phyloP scores from a whole-genome alignment of 2,329 filamentous ascomycete species.

The Arthrobotrys pseudoclavata region DNA sequence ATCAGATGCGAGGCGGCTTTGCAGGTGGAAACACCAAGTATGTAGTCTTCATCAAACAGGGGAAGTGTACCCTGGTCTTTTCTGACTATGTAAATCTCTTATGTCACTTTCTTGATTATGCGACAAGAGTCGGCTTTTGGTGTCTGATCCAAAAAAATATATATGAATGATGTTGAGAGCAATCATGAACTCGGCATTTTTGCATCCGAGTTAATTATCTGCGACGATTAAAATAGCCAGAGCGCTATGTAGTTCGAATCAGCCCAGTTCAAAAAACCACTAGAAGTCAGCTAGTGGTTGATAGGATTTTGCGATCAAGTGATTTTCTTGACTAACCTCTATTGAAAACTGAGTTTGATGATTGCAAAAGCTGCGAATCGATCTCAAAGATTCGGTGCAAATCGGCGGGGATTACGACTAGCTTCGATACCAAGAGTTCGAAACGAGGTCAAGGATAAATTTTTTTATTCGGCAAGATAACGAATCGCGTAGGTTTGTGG shows the following conservation, averaged over 20 bases:
- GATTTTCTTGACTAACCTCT: conserved; percentile 11
- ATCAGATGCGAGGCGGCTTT: not conserved
- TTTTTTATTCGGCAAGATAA: conserved; percentile 12
- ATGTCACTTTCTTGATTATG: conserved; percentile 4
- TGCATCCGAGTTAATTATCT: conserved; percentile 8
- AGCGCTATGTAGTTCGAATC: not conserved
- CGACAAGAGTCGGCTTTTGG: not conserved
- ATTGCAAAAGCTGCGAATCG: not conserved
- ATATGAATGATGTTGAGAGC: not conserved
- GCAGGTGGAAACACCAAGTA: not conserved
- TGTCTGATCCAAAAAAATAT: not conserved
- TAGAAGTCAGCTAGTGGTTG: not conserved
- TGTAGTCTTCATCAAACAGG: not conserved
- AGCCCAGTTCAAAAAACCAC: not conserved
- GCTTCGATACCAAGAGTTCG: not conserved
- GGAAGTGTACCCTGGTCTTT: not conserved
- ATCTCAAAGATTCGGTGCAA: conserved; percentile 10
- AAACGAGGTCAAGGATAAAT: conserved; percentile 6
- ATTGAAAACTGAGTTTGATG: not conserved
- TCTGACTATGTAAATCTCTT: not conserved
- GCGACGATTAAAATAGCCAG: not conserved
- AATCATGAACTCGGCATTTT: conserved; percentile 9
- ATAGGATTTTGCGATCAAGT: not conserved
- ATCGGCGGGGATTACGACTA: conserved; percentile 30
- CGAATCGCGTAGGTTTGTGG: conserved; percentile 10